phyloP scores from a whole-genome alignment of 305 asterid genomes.

The Fraxinus floribunda region DNA sequence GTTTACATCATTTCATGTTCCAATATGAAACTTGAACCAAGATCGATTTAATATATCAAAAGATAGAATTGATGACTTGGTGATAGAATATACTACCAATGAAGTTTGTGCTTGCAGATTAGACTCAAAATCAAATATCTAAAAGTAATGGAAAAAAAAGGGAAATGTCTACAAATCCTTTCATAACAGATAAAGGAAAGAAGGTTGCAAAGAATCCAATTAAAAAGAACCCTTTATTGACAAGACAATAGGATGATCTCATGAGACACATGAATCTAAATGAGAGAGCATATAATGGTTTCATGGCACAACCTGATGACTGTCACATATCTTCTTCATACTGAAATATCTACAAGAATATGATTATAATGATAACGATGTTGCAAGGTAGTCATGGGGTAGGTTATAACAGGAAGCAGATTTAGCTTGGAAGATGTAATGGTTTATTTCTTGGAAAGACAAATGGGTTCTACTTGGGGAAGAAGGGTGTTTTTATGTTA shows the following conservation, averaged over 20 bases:
- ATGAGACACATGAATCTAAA: neutral
- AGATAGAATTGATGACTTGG: neutral
- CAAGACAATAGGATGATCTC: neutral
- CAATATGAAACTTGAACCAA: neutral
- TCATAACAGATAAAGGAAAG: neutral
- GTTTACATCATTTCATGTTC: neutral
- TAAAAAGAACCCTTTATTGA: neutral
- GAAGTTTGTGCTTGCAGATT: neutral
- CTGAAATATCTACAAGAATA: neutral
- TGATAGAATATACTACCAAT: neutral
- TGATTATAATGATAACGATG: neutral
- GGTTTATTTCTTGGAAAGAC: neutral
- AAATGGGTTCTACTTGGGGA: neutral
- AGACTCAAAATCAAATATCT: neutral
- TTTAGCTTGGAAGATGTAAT: neutral
- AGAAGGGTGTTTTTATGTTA: neutral
- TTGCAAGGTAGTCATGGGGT: neutral
- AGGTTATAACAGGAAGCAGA: slow-evolving; percentile 4
- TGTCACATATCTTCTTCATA: neutral
- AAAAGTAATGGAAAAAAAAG: neutral
- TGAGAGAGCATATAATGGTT: neutral
- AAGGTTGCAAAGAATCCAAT: neutral
- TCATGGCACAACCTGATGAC: neutral
- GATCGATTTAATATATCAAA: neutral
- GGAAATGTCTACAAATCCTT: neutral